Base-by-base conservation (phyloP, 768 basidiomycete genomes). In the Termitomyces sp. region DNA sequence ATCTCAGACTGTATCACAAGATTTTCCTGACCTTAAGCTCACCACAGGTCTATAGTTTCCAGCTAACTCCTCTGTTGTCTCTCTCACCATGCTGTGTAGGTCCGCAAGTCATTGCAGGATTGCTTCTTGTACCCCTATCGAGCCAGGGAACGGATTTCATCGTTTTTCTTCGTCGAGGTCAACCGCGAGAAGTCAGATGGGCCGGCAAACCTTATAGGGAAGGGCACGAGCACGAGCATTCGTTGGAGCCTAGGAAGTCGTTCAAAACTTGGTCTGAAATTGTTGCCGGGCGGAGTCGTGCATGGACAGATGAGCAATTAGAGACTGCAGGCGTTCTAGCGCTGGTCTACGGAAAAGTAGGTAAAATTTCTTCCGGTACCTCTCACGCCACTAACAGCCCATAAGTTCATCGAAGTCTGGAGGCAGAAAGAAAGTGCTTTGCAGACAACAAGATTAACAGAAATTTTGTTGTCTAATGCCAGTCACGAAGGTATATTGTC, bases 321-420 rank as follows among this genome's bases (percentile, higher is more conserved):
- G 89, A 91, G 67, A 91, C 89, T 2, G 89, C 88, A 2, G 85
- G 85, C 37, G 88, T 92, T 11, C 71, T 92, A 16, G 85, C 88
- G 6, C 70, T 92, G 23, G 87, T 92, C 6, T 92, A 91, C 63
- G 86, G 87, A 40, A 87, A 87, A 76, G 83, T 82, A 47, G 16
- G 69, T 64, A 1, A 5, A 39, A 11, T 6, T 39, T 21, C 8
- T 28, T 30, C 12, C 19, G 9, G 8, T 11, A 19, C 5, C 11
- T 21, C 2, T 14, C 17, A 21, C 54, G 25, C 19, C 28, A 21
- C 48, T 28, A 21, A 52, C 35, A 14, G 40, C 21, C 21, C n/a
- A n/a, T 16, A 56, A 87, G 82, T 91, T 91, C 74, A 91, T 91
- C 59, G 87, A 88, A 64, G 90, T 91, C 7, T 92, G 90, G 90